These are phyloP conservation scores for Saccharum hybrid DNA, from an alignment of 202 grass and related monocot species.

Conservation along the genomic window DNA sequence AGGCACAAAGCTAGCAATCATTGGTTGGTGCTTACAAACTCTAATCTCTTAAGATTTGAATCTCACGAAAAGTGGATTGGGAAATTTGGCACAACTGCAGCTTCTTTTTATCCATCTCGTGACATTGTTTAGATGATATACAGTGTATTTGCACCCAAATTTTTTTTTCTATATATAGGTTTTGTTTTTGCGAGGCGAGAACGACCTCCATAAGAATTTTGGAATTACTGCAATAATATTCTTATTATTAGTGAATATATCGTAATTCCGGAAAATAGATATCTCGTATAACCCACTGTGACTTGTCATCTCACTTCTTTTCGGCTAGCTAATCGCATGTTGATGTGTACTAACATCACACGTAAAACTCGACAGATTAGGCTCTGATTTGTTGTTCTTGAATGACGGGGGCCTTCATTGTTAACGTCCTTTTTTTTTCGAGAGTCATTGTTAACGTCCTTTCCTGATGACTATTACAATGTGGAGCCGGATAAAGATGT, in stretches of 20 bases:
- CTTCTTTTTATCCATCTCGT: not conserved
- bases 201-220: not conserved
- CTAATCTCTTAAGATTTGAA: not conserved
- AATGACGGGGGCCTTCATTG: constrained; percentile 1
- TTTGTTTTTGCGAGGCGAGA: not conserved
- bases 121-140: not conserved
- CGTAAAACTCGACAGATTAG: not conserved
- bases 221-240: not conserved
- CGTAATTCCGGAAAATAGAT: not conserved
- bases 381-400: constrained; percentile 17
- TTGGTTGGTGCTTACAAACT: constrained; percentile 2
- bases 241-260: not conserved
- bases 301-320: not conserved
- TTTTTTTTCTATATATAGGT: not conserved
- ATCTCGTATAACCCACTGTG: not conserved
- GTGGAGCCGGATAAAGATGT: constrained; percentile 33
- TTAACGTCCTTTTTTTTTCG: constrained; percentile 26
- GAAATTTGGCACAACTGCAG: not conserved
- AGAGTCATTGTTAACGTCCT: constrained; percentile 12
- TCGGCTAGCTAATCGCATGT: not conserved
- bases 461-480: constrained; percentile 18
- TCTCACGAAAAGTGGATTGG: not conserved
- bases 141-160: not conserved
- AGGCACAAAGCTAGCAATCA: not conserved
- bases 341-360: constrained; percentile 25